These are phyloP conservation scores for Dalechampia spathulata DNA, from an alignment of 441 rosid genomes.

Conservation along the genomic window DNA sequence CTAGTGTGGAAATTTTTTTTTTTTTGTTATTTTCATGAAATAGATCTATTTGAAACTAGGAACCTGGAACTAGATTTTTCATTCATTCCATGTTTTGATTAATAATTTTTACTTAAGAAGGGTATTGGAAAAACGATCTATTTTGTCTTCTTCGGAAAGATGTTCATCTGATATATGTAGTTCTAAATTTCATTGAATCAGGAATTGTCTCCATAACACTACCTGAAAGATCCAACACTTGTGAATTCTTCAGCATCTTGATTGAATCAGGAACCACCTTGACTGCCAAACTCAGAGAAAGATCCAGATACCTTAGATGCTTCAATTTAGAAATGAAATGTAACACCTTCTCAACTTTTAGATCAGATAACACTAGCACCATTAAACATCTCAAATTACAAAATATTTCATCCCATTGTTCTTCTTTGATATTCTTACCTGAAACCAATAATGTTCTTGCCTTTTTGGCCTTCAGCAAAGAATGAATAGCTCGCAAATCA, in stretches of 20 bases:
- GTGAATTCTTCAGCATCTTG: background rate
- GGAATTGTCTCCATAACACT: background rate
- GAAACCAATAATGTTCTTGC: background rate
- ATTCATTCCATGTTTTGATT: too few species aligned
- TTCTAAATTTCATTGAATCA: too few species aligned
- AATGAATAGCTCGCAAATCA: too few species aligned
- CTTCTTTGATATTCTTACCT: background rate
- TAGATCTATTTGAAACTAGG: too few species aligned
- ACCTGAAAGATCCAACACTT: slow-evolving; percentile 5
- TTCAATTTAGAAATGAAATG: slow-evolving; percentile 3
- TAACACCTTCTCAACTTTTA: background rate
- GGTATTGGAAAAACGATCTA: too few species aligned
- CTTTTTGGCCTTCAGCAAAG: background rate
- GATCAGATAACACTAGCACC: background rate
- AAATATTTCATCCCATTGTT: background rate
- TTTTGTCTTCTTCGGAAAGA: too few species aligned
- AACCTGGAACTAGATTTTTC: too few species aligned
- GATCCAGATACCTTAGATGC: slow-evolving; percentile 7
- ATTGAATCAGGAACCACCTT: background rate
- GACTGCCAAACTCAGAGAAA: background rate
- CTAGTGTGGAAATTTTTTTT: too few species aligned
- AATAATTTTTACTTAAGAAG: too few species aligned
- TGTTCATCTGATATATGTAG: too few species aligned
- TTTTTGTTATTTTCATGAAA: too few species aligned
- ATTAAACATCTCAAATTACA: slow-evolving; percentile 10